Conservation (phyloP, 805 yeast genomes). For the Teunomyces panamensis region DNA sequence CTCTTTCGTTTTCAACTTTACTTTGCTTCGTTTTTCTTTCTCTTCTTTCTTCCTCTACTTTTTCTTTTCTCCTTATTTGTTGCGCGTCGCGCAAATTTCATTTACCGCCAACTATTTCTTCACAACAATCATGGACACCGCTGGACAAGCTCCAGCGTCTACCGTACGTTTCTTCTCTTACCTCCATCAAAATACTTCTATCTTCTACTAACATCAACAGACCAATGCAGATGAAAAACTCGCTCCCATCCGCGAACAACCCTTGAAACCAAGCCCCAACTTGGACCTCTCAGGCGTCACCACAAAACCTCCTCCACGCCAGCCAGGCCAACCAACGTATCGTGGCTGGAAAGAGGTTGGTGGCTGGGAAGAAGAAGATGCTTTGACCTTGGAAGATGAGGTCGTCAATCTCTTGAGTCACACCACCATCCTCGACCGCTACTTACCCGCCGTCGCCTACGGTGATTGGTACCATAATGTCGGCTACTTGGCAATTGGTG, state of each 20-base stretch:
- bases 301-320: constrained; percentile 43
- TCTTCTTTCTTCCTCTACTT: background rate
- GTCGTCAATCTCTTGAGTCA: constrained; percentile 64
- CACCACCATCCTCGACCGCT: constrained; percentile 71
- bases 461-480: constrained; percentile 97
- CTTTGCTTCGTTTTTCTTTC: background rate
- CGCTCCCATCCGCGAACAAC: background rate
- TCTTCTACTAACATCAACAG: constrained; percentile 7
- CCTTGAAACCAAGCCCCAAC: constrained; percentile 36
- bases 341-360: constrained; percentile 96
- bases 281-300: constrained; percentile 30
- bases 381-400: constrained; percentile 65
- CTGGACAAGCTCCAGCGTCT: background rate
- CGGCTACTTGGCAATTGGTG: constrained; percentile 66
- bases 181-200: background rate
- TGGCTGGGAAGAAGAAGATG: constrained; percentile 73
- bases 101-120: background rate
- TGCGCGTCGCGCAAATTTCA: background rate
- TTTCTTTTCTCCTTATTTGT: background rate
- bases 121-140: background rate
- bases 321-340: constrained; percentile 61
- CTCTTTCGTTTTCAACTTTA: background rate
- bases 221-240: constrained; percentile 5
- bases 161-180: background rate
- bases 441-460: constrained; percentile 69